Conservation (phyloP, 257 asterid genomes). For the Coffea eugenioides region DNA sequence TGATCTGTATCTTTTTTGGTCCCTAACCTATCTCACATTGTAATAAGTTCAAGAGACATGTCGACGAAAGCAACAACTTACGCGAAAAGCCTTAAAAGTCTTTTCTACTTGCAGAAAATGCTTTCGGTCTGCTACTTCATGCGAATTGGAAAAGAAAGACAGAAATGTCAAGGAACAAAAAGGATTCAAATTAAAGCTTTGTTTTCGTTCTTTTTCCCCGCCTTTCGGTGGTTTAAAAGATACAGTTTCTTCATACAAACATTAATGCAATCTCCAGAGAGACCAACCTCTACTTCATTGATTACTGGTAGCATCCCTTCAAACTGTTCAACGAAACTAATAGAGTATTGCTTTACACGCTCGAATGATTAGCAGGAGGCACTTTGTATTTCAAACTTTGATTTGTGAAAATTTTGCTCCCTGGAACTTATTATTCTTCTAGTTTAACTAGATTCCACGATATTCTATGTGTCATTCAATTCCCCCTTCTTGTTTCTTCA, state of each 20-base stretch:
- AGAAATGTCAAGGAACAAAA: neutral
- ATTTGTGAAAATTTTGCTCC: neutral
- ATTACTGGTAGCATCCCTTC: neutral
- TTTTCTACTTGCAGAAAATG: neutral
- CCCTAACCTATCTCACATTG: neutral
- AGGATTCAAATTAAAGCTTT: neutral
- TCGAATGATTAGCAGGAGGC: too few species aligned
- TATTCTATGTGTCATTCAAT: too few species aligned
- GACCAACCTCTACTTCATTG: neutral
- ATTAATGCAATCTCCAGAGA: neutral
- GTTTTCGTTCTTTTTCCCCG: neutral
- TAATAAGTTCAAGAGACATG: neutral
- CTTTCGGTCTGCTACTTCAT: neutral
- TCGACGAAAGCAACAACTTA: neutral
- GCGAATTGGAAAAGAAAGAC: neutral
- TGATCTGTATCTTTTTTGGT: too few species aligned
- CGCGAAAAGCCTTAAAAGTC: neutral
- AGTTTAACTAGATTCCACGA: neutral
- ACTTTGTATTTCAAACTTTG: neutral
- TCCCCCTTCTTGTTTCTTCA: neutral
- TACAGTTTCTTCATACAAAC: neutral
- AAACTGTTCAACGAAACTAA: neutral
- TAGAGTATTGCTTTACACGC: neutral
- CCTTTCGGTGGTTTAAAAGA: constrained; percentile 4
- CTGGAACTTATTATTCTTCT: neutral